Percentiles rank a stretch among this genome's conserved stretches.
phyloP scores from a whole-genome alignment of 257 asterid genomes.

The Primulina tabacum region DNA sequence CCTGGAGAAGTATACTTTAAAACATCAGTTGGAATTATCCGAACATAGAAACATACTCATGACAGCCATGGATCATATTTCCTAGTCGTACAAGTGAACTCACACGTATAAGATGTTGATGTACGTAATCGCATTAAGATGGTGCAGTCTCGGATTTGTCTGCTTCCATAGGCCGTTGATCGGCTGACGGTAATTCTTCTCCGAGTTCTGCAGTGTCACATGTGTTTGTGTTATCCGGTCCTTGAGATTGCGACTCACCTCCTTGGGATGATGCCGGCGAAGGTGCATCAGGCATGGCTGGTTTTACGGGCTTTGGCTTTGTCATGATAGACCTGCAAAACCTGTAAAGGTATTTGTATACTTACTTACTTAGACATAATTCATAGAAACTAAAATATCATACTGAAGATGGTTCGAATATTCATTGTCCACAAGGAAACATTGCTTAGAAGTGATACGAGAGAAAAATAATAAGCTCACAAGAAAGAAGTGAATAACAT shows the following conservation, averaged over 20 bases:
- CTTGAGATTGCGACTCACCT: constrained; percentile 50
- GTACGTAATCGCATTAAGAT: constrained; percentile 2
- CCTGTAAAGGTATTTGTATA: constrained; percentile 34
- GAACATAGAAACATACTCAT: neutral
- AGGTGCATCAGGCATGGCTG: constrained; percentile 59
- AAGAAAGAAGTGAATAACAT: too few relatives aligned
- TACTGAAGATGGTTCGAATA: neutral
- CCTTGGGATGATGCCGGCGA: constrained; percentile 60
- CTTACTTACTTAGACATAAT: neutral
- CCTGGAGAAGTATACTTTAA: too few relatives aligned
- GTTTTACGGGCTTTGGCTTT: constrained; percentile 81
- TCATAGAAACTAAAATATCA: neutral
- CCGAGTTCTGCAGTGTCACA: constrained; percentile 27
- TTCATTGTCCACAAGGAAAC: neutral
- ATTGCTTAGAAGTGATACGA: too few relatives aligned
- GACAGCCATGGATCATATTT: neutral
- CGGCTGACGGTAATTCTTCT: constrained; percentile 13
- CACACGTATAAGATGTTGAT: constrained; percentile 2
- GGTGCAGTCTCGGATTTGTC: constrained; percentile 27
- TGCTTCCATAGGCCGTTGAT: constrained; percentile 9
- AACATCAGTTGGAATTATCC: neutral
- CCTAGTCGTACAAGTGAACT: constrained; percentile 14
- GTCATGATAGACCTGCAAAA: constrained; percentile 78
- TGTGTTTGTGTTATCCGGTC: constrained; percentile 28
- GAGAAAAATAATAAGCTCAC: too few relatives aligned